Evolutionary conservation across 2,329 filamentous ascomycete species (phyloP).

Genomic region (Ceratocystis albifundus): DNA sequence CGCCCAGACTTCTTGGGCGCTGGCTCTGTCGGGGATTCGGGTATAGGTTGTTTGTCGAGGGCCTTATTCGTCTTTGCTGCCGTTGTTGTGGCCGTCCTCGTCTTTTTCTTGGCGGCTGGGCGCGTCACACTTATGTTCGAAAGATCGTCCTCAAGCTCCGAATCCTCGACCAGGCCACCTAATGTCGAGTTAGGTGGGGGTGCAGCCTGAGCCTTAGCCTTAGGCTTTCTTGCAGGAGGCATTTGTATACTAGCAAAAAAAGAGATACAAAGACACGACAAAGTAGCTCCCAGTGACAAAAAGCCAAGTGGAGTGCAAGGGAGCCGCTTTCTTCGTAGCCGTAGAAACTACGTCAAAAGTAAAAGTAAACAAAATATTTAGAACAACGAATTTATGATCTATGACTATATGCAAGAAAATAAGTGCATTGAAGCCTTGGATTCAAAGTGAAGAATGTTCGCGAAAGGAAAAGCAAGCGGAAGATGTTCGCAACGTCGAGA

Average conservation of each 20-base stretch:
- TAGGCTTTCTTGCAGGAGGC: slow-evolving; percentile 18
- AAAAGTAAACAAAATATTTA: neutral
- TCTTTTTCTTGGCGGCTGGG: neutral
- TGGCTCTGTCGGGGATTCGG: neutral
- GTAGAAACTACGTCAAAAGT: slow-evolving; percentile 7
- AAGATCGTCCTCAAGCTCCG: slow-evolving; percentile 20
- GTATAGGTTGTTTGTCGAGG: neutral
- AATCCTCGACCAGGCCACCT: slow-evolving; percentile 17
- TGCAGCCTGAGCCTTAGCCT: slow-evolving; percentile 12
- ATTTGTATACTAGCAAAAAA: slow-evolving; percentile 11
- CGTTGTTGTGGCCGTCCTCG: neutral
- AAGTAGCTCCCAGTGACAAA: neutral
- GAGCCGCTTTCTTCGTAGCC: neutral
- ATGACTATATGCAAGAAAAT: neutral
- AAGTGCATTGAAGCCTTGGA: neutral
- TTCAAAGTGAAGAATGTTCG: neutral
- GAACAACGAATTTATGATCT: neutral
- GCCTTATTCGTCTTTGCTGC: slow-evolving; percentile 9
- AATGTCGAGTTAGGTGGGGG: slow-evolving; percentile 3
- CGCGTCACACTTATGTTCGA: slow-evolving; percentile 18
- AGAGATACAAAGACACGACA: too few relatives aligned
- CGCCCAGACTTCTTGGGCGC: slow-evolving; percentile 14
- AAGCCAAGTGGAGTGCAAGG: neutral
- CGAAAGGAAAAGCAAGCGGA: too few relatives aligned
- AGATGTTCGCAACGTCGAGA: too few relatives aligned